These are phyloP conservation scores for Hyphodiscus hymeniophilus DNA, from an alignment of 495 filamentous ascomycete species.

Conservation along the genomic window DNA sequence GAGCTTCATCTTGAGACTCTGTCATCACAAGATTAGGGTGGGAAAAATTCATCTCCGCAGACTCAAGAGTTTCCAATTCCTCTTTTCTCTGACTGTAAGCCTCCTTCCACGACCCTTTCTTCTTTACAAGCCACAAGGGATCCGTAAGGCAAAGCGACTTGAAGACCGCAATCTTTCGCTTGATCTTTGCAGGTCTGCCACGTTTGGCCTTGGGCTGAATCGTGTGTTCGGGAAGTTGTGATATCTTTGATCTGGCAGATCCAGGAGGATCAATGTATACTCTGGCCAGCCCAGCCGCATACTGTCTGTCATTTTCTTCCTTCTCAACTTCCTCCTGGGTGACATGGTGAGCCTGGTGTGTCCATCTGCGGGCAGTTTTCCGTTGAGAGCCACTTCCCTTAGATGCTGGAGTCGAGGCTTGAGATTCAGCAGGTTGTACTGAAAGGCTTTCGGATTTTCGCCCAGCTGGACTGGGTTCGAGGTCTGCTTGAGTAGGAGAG, in stretches of 20 bases:
- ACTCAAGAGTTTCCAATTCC: neutral
- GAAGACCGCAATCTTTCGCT: constrained; percentile 11
- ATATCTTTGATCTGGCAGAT: neutral
- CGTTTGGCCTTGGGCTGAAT: no score
- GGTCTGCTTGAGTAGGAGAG: neutral
- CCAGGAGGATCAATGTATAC: constrained; percentile 15
- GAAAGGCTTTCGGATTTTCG: neutral
- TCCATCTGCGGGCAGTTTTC: neutral
- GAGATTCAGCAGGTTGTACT: neutral
- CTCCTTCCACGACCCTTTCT: constrained; percentile 5
- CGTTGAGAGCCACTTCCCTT: neutral
- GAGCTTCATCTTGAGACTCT: neutral
- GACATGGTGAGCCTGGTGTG: neutral
- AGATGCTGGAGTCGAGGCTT: neutral
- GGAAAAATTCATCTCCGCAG: neutral
- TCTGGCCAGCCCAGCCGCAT: constrained; percentile 5
- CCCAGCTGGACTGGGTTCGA: no score
- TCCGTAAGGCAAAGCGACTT: constrained; percentile 11
- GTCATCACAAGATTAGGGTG: neutral
- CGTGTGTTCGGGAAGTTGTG: neutral
- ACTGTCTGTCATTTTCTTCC: neutral
- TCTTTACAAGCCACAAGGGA: constrained; percentile 4
- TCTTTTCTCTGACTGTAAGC: neutral
- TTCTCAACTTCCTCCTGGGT: constrained; percentile 3
- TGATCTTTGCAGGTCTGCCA: neutral